These are phyloP conservation scores for Fomitopsis schrenkii DNA, from an alignment of 1,284 basidiomycete species.

Conservation along the genomic window DNA sequence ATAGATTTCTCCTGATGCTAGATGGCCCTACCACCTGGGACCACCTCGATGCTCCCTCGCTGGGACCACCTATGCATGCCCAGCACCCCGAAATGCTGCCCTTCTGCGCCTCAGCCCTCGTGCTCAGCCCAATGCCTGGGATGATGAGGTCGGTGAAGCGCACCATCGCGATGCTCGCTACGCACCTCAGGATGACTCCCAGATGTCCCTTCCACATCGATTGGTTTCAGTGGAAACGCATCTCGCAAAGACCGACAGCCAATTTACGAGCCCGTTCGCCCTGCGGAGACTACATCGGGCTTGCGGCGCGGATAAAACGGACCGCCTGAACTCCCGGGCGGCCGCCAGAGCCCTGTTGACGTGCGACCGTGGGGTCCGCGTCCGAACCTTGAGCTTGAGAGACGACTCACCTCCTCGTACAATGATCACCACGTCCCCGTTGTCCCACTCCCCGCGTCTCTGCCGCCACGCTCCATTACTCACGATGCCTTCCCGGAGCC, in stretches of 20 bases:
- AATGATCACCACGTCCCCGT: background rate
- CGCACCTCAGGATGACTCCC: too few relatives aligned
- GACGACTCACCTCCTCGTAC: constrained; percentile 1
- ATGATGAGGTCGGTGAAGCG: too few relatives aligned
- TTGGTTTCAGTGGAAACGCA: background rate
- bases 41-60: background rate
- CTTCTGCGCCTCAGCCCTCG: too few relatives aligned
- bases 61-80: background rate
- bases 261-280: background rate
- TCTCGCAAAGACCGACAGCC: background rate
- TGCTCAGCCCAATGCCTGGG: too few relatives aligned
- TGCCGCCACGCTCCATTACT: constrained; percentile 2
- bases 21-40: background rate
- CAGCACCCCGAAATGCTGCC: background rate
- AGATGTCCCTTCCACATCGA: background rate
- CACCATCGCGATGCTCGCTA: too few relatives aligned
- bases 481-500: constrained; percentile 3
- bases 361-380: background rate
- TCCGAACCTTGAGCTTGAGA: constrained; percentile 8
- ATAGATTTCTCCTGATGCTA: background rate
- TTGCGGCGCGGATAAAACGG: background rate
- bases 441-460: constrained; percentile 2
- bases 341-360: background rate
- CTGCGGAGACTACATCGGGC: background rate
- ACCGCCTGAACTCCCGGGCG: background rate